Evolutionary conservation across 495 filamentous ascomycete genomes (phyloP), one percentile per base, ranked within the genome.

Genomic region (Aspergillus indologenus): DNA sequence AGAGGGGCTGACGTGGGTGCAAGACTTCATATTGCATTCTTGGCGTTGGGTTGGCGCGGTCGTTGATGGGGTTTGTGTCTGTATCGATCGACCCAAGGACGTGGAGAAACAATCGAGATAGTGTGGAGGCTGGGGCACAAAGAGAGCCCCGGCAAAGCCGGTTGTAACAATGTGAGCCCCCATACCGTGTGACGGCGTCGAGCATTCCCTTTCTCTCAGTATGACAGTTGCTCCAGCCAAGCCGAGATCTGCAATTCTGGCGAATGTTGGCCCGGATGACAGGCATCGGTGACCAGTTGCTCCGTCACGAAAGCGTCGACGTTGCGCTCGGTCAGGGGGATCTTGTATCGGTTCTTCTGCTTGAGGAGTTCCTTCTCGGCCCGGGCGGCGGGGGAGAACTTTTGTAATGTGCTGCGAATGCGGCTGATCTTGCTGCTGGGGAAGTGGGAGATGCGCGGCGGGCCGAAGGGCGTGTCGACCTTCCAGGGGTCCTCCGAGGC

Each of bases 151-250:
- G 45, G n/a, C 20, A 11, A 23, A 29, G 47, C 5, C 4, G 47
- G 47, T 20, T 6, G 20, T 5, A 21, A 46, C 24, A 49, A 49
- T 20, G 14, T 22, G n/a, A 26, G 47, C 6, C 19, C n/a, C 8
- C 6, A 15, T 5, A n/a, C 26, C 21, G 47, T 15, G 11, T 24
- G 23, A 2, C 22, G 21, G 26, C 4, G n/a, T n/a, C n/a, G n/a
- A n/a, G n/a, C n/a, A n/a, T n/a, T n/a, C n/a, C n/a, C 12, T 20
- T 8, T 9, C 31, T 24, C n/a, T 56, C 53, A 63, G 29, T 68
- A 71, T 78, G 78, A 67, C 82, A 88, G 45, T 74, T 83, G 65
- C 76, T 83, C 76, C 79, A 91, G 67, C 89, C 89, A 79, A 83
- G 87, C 71, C 74, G 84, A 71, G 82, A 92, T 65, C 70, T 84